These are phyloP conservation scores for Arthrinium puccinioides DNA, from an alignment of 2,329 filamentous ascomycete genomes.

Conservation along the genomic window DNA sequence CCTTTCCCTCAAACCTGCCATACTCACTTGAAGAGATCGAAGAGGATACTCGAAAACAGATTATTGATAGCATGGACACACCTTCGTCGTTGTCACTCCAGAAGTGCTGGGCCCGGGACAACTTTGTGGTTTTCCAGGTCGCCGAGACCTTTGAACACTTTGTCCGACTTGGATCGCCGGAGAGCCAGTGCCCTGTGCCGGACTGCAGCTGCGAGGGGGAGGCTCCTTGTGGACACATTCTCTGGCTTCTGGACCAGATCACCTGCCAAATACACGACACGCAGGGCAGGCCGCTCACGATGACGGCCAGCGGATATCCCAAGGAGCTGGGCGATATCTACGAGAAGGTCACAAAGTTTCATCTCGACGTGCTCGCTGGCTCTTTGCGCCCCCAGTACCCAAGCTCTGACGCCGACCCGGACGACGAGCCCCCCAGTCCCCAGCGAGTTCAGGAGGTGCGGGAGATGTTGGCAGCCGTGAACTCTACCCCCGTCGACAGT, in stretches of 20 bases:
- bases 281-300: slow-evolving; percentile 30
- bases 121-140: slow-evolving; percentile 42
- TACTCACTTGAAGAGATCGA: slow-evolving; percentile 25
- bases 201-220: slow-evolving; percentile 37
- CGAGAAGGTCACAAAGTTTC: slow-evolving; percentile 39
- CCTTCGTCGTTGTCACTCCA: slow-evolving; percentile 43
- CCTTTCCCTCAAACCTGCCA: slow-evolving; percentile 25
- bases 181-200: slow-evolving; percentile 31
- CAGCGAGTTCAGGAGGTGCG: slow-evolving; percentile 40
- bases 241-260: slow-evolving; percentile 49
- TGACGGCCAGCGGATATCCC: slow-evolving; percentile 35
- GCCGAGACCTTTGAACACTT: slow-evolving; percentile 46
- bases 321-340: slow-evolving; percentile 42
- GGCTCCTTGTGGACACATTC: slow-evolving; percentile 40
- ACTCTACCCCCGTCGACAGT: slow-evolving; percentile 27
- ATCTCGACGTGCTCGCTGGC: slow-evolving; percentile 44
- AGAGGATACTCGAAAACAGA: slow-evolving; percentile 25
- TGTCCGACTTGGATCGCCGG: slow-evolving; percentile 37
- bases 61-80: slow-evolving; percentile 38
- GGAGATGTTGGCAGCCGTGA: slow-evolving; percentile 43
- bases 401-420: slow-evolving; percentile 19
- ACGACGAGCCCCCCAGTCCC: slow-evolving; percentile 17
- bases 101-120: slow-evolving; percentile 41
- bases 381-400: slow-evolving; percentile 41
- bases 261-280: slow-evolving; percentile 38